Evolutionary conservation across 768 basidiomycete genomes (phyloP), one percentile per base, ranked within the genome.

Genomic region (Cyclocybe aegerita): DNA sequence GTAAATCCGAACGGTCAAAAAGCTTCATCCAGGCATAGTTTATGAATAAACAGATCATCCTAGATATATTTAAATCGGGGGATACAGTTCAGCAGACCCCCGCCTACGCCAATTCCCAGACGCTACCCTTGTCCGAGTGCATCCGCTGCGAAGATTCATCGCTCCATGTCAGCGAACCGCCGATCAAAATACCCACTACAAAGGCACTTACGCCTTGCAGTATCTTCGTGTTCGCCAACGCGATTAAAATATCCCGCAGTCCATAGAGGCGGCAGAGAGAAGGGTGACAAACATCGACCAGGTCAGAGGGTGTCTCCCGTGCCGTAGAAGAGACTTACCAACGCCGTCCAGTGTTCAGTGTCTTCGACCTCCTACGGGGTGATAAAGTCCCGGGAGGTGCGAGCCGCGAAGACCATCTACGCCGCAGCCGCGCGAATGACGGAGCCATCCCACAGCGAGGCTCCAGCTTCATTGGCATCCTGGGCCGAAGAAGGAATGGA

Each of bases 331-430:
- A 33, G 31, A 36, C 69, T 48, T 53, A 76, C 79, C 65, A 72
- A 63, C 15, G 81, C 79, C 42, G 78, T 74, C 85, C 84, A 86
- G 16, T 70, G 67, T 62, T 93, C 88, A 9, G 84, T 60, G 48
- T 71, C 71, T 7, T 65, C 66, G 29, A 90, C 88, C 47, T 80
- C 70, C 35, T 80, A 71, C 4, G 90, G 90, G 3, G 81, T 82
- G 60, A 93, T 91, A 60, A 92, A 90, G 53, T 80, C 86, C 55
- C 74, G 77, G 23, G 87, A 85, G 37, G 72, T 75, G 42, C 90
- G 80, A 38, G 83, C 78, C n/a, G 90, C 90, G 60, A 89, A 93
- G 4, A 91, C 80, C 79, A 91, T 88, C 52, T 92, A 90, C 15
- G 80, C 81, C 11, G 86, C 85, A 11, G 90, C 86, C n/a, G 86